A percentile compares a stretch with the other conserved stretches of the same genome.
Evolutionary conservation across 768 basidiomycete species (phyloP).

Genomic region (Russula sp.): DNA sequence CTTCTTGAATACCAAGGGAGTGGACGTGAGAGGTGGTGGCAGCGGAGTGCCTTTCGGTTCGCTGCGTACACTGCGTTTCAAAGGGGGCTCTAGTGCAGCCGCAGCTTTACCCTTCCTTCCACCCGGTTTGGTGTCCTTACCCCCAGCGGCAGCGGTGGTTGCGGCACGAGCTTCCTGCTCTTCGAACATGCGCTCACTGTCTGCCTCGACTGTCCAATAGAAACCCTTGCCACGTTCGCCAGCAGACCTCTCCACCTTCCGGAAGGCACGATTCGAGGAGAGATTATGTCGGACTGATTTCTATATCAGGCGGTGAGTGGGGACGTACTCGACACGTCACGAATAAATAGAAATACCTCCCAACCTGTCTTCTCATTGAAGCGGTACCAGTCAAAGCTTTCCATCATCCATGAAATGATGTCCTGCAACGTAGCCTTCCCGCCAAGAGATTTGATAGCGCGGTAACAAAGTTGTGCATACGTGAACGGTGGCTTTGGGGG

Average conservation of each 20-base stretch:
- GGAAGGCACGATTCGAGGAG: constrained; percentile 87
- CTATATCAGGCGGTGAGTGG: constrained; percentile 26
- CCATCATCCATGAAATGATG: constrained; percentile 87
- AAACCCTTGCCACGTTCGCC: constrained; percentile 88
- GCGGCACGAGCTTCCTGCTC: constrained; percentile 52
- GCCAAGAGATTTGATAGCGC: constrained; percentile 73
- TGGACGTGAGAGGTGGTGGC: constrained; percentile 63
- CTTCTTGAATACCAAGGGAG: constrained; percentile 49
- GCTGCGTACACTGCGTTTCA: constrained; percentile 65
- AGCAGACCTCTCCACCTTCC: constrained; percentile 79
- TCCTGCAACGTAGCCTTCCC: constrained; percentile 89
- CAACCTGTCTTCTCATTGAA: constrained; percentile 77
- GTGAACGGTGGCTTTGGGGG: constrained; percentile 86
- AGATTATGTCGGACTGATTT: constrained; percentile 93
- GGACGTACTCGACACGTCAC: constrained; percentile 4
- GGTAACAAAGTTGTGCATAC: constrained; percentile 87
- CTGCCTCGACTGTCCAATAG: constrained; percentile 87
- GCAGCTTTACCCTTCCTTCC: constrained; percentile 54
- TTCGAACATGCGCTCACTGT: constrained; percentile 57
- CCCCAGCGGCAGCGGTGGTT: constrained; percentile 24
- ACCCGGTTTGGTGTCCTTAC: constrained; percentile 36
- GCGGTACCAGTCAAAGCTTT: constrained; percentile 84
- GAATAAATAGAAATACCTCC: constrained; percentile 55
- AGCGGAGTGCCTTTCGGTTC: constrained; percentile 49
- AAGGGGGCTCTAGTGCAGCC: constrained; percentile 47